Evolutionary conservation across 1,139 yeast species (phyloP), one percentile per base, ranked within the genome.

Genomic region (Saccharomycopsis phalli): DNA sequence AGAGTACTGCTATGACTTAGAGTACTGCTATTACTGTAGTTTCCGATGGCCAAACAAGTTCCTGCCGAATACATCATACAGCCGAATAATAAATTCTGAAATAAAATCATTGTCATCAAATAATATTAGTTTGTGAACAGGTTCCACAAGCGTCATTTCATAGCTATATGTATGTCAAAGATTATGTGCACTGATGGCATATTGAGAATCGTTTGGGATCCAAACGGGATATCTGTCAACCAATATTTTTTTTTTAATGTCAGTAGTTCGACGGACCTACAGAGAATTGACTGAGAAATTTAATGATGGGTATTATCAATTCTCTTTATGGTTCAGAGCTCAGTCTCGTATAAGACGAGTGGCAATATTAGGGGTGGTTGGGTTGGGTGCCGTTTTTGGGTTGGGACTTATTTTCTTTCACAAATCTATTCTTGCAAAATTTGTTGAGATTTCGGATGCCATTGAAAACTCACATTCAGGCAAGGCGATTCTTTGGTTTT

Each of bases 401-500:
- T 16, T 35, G 21, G n/a, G 36, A 13, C 8, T 39, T n/a, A 16
- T 42, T 10, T 4, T 36, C 7, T 11, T 21, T 11, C 25, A 41
- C 35, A 31, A 39, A 19, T 16, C 36, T 5, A 11, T 38, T 14
- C 21, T 44, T 4, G 16, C 23, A 4, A 11, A 23, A 4, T 19
- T 36, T 19, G 38, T 39, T 13, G 16, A 26, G 16, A 2, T 44
- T 8, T 30, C 45, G 11, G 32, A 44, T 11, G 16, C 20, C 5
- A 32, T 44, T 6, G 28, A 32, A 7, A 37, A 38, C 5, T 36
- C 40, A 7, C 23, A 23, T 8, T 34, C 27, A 19, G 45, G 46
- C 1, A 36, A n/a, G 10, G 14, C 72, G 2, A 54, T 82, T 1
- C 60, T 88, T 47, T 71, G 79, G 47, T 21, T 60, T 4, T 50